These are phyloP conservation scores for Atkinsonella texensis DNA, from an alignment of 2,329 filamentous ascomycete genomes.

Conservation along the genomic window DNA sequence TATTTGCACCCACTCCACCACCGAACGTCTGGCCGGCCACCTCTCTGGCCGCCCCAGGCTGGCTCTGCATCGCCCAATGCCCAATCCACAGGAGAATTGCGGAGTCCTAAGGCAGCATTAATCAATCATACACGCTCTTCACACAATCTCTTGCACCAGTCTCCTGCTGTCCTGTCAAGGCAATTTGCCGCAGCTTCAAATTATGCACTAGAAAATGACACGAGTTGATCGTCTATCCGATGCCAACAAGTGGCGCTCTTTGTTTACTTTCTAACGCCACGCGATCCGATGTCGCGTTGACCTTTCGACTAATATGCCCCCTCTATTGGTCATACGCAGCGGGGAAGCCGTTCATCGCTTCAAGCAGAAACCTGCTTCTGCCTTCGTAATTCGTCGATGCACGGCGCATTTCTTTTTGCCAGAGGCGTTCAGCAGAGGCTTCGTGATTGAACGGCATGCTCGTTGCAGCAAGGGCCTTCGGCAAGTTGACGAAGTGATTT, in stretches of 20 bases:
- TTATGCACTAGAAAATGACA: background rate
- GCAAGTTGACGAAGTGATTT: background rate
- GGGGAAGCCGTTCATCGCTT: background rate
- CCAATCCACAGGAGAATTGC: no score
- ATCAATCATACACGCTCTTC: no score
- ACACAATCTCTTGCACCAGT: no score
- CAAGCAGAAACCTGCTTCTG: background rate
- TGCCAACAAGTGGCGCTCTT: background rate
- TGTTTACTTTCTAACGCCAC: conserved; percentile 3
- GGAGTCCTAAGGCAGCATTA: no score
- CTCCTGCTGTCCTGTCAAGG: background rate
- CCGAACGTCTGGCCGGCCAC: no score
- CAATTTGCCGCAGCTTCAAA: background rate
- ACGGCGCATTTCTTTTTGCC: background rate
- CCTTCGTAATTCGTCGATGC: background rate
- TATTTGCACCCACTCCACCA: no score
- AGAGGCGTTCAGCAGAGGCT: background rate
- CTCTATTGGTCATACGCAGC: background rate
- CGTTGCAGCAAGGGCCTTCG: background rate
- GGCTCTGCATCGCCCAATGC: no score
- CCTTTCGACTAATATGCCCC: background rate
- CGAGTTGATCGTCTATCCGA: background rate
- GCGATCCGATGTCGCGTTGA: conserved; percentile 1
- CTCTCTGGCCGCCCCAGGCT: no score
- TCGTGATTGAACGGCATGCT: background rate